phyloP scores from a whole-genome alignment of 108 stramenopile genomes.

The Nannochloropsis salina region DNA sequence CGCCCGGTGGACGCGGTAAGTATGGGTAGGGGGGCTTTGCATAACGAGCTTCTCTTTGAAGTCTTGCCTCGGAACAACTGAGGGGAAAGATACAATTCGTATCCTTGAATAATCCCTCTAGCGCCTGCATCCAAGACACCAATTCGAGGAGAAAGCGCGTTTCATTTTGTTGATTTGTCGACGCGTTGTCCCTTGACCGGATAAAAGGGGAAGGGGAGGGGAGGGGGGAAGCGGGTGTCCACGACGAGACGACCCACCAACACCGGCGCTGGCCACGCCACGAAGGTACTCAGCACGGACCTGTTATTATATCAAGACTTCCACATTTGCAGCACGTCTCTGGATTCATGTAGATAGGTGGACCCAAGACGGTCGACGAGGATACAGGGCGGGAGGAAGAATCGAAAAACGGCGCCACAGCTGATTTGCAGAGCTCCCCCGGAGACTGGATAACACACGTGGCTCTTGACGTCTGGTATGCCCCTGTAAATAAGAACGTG shows the following conservation, averaged over 20 bases:
- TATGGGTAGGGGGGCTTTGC: background rate
- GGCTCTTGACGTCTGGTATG: too few relatives aligned
- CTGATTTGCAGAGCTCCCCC: too few relatives aligned
- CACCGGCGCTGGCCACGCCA: background rate
- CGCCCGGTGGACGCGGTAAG: background rate
- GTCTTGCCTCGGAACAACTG: too few relatives aligned
- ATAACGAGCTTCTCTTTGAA: background rate
- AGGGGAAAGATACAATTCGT: too few relatives aligned
- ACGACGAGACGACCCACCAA: background rate
- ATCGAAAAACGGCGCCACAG: background rate
- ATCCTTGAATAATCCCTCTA: too few relatives aligned
- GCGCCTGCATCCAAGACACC: too few relatives aligned
- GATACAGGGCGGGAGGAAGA: background rate
- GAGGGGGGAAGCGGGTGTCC: background rate
- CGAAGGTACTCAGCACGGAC: background rate
- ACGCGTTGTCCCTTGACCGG: background rate
- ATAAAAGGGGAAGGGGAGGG: background rate
- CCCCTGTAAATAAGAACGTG: too few relatives aligned
- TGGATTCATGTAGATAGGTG: background rate
- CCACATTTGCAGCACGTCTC: conserved; percentile 8
- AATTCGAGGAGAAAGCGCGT: too few relatives aligned
- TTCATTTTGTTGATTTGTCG: background rate
- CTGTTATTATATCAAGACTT: conserved; percentile 17
- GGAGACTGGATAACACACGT: too few relatives aligned
- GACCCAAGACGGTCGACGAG: background rate